phyloP scores from a whole-genome alignment of 2,329 filamentous ascomycete species.

The Arthrobotrys conoides region DNA sequence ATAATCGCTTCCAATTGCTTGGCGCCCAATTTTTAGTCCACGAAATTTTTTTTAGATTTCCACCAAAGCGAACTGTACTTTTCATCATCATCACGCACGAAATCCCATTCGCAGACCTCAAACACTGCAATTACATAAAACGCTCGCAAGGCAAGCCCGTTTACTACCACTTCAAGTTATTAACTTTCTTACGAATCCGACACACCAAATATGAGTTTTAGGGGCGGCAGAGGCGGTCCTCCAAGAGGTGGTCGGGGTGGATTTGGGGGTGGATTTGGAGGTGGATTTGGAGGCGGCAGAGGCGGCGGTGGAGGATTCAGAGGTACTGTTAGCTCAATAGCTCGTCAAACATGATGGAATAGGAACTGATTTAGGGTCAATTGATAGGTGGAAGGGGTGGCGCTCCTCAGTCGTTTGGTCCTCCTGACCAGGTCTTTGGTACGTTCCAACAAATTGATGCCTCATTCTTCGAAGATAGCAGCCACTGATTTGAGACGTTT shows the following conservation, averaged over 20 bases:
- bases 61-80: slow-evolving; percentile 2
- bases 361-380: slow-evolving; percentile 28
- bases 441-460: slow-evolving; percentile 61
- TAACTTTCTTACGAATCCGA: slow-evolving; percentile 18
- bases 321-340: slow-evolving; percentile 30
- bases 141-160: slow-evolving; percentile 1
- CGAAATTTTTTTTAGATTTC: slow-evolving; percentile 34
- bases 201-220: slow-evolving; percentile 46
- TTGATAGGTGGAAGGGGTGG: slow-evolving; percentile 73
- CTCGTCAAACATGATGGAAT: neutral
- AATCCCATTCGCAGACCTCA: slow-evolving; percentile 3
- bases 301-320: slow-evolving; percentile 55
- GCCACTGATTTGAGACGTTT: slow-evolving; percentile 65
- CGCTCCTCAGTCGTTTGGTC: slow-evolving; percentile 75
- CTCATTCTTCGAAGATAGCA: slow-evolving; percentile 11
- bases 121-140: neutral
- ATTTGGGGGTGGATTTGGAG: slow-evolving; percentile 34
- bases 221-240: slow-evolving; percentile 56
- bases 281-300: slow-evolving; percentile 31
- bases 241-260: slow-evolving; percentile 61
- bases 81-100: slow-evolving; percentile 9
- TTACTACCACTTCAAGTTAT: neutral
- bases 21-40: slow-evolving; percentile 38
- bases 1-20: slow-evolving; percentile 44
- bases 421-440: slow-evolving; percentile 75